These are phyloP conservation scores for Panicum hallii DNA, from an alignment of 202 grass and related monocot species.

Conservation along the genomic window DNA sequence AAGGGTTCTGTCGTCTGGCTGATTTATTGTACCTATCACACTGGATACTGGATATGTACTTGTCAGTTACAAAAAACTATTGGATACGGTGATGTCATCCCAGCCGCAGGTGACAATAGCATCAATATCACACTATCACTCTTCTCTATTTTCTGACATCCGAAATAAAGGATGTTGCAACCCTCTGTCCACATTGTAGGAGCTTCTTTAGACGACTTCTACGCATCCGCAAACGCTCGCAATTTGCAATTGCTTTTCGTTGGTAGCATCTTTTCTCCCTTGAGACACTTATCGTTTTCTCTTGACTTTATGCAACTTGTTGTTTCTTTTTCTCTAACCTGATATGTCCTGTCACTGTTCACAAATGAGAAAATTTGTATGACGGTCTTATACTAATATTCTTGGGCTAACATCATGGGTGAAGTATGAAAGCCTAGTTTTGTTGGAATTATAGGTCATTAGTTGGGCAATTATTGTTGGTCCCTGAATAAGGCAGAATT, in stretches of 20 bases:
- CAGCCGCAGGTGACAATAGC: neutral
- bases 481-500: conserved; percentile 41
- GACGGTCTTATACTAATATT: conserved; percentile 12
- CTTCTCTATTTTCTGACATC: neutral
- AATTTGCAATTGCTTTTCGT: conserved; percentile 27
- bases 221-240: neutral
- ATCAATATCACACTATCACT: neutral
- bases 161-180: neutral
- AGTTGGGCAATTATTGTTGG: conserved; percentile 52
- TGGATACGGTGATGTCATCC: conserved; percentile 3
- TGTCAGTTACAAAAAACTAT: neutral
- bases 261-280: neutral
- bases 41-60: conserved; percentile 1
- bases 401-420: conserved; percentile 22
- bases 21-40: neutral
- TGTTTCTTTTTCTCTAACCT: conserved; percentile 1
- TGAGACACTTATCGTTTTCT: neutral
- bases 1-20: neutral
- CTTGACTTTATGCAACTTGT: neutral
- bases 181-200: neutral
- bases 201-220: conserved; percentile 15
- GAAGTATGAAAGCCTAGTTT: neutral
- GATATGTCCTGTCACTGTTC: neutral
- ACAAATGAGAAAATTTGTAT: neutral
- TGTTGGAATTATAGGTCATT: conserved; percentile 35